These are phyloP conservation scores for Russula griseocarnosa DNA, from an alignment of 768 basidiomycete genomes.

Conservation along the genomic window DNA sequence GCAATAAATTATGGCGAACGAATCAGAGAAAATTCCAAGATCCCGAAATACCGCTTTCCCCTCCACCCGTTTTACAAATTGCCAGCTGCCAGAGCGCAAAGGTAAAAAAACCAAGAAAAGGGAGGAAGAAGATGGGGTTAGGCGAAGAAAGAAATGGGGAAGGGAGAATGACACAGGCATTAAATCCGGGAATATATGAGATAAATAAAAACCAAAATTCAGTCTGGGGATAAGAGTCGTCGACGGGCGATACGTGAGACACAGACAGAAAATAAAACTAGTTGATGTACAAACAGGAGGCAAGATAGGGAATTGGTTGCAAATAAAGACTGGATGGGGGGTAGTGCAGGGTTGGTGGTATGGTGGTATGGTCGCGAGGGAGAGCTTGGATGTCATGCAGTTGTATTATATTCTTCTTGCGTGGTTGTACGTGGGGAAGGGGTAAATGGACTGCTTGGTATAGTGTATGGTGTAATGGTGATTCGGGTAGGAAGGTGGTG, in stretches of 20 bases:
- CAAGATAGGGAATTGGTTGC: background rate
- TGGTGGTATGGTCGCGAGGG: background rate
- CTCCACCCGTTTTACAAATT: background rate
- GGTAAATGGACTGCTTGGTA: background rate
- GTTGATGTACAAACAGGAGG: background rate
- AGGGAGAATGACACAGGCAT: background rate
- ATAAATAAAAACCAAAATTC: background rate
- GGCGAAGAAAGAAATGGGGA: too few relatives aligned
- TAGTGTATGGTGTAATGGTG: background rate
- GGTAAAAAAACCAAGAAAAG: background rate
- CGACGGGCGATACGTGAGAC: background rate
- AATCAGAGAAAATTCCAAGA: background rate
- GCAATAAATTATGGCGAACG: background rate
- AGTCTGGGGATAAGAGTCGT: background rate
- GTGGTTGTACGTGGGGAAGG: background rate
- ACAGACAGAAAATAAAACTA: background rate
- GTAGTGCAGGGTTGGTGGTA: background rate
- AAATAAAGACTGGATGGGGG: background rate
- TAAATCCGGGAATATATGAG: background rate
- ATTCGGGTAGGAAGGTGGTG: background rate
- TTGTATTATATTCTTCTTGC: background rate
- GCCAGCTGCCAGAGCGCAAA: background rate
- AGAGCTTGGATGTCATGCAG: background rate
- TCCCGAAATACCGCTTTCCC: background rate
- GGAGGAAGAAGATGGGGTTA: background rate